A percentile compares a stretch with the other conserved stretches of the same genome.
Conservation (phyloP, 208 protist species). For the Crithidia sp. region DNA sequence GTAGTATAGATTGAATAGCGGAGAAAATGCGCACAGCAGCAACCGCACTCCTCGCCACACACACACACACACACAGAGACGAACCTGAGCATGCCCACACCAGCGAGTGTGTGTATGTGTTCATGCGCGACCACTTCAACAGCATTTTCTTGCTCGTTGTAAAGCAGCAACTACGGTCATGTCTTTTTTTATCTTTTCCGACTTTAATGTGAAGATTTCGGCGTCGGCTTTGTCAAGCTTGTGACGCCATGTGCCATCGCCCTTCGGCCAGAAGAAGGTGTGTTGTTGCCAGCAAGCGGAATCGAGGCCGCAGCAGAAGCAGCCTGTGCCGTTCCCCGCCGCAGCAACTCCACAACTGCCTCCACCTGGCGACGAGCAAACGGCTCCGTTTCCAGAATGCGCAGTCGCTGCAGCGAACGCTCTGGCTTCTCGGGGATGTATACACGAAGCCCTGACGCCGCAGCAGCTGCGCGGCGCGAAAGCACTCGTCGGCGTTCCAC, state of each 20-base stretch:
- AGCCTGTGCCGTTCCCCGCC: neutral
- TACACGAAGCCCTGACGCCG: slow-evolving; percentile 25
- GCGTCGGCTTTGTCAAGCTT: no score
- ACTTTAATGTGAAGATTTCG: no score
- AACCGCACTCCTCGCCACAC: no score
- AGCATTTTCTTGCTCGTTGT: no score
- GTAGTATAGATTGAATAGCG: no score
- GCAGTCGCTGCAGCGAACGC: neutral
- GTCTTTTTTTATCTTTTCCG: no score
- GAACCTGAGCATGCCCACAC: no score
- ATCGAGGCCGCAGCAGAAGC: neutral
- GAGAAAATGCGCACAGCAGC: no score
- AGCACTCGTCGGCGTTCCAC: slow-evolving; percentile 32
- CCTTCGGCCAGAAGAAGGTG: neutral
- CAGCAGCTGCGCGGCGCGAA: slow-evolving; percentile 26
- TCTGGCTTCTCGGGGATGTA: neutral
- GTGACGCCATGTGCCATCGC: neutral
- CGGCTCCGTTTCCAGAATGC: neutral
- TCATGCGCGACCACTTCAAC: no score
- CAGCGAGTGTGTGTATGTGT: no score
- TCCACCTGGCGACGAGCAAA: slow-evolving; percentile 14
- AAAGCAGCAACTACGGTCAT: no score
- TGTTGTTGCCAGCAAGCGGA: neutral
- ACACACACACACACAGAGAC: no score
- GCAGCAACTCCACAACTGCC: slow-evolving; percentile 19